Evolutionary conservation across 2,329 filamentous ascomycete species (phyloP).

Genomic region (Fusarium odoratissimum): DNA sequence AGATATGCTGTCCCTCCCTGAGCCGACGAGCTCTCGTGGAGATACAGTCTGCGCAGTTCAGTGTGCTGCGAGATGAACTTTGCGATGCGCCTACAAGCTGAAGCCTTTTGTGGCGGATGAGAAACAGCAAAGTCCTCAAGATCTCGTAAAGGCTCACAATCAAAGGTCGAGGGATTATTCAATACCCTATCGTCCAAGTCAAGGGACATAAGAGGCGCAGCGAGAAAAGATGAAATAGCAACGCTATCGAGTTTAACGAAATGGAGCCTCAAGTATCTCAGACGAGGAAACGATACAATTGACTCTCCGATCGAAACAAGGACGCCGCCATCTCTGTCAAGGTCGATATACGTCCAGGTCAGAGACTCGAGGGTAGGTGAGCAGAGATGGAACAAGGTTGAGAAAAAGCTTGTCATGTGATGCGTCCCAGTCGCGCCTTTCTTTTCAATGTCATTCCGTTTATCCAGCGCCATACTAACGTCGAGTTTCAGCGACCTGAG

Average conservation of each 20-base stretch:
- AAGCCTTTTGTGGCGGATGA: rapidly evolving
- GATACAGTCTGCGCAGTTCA: not conserved
- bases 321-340: not conserved
- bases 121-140: not conserved
- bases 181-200: not conserved
- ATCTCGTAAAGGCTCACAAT: not conserved
- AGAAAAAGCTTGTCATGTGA: not conserved
- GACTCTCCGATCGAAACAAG: not conserved
- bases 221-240: not conserved
- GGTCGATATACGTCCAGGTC: not conserved
- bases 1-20: not conserved
- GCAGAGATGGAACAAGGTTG: constrained; percentile 8
- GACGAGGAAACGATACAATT: constrained; percentile 3
- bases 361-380: constrained; percentile 20
- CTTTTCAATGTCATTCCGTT: rapidly evolving
- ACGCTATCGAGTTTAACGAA: not conserved
- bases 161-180: rapidly evolving
- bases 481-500: constrained; percentile 3
- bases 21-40: not conserved
- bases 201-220: constrained; percentile 1
- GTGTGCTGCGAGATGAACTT: not conserved
- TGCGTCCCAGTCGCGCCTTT: not conserved
- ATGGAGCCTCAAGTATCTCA: not conserved
- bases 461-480: not conserved
- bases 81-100: not conserved